A percentile compares a stretch with the other conserved stretches of the same genome.
Conservation (phyloP, 2,329 filamentous ascomycete genomes). For the Aulographum hederae region DNA sequence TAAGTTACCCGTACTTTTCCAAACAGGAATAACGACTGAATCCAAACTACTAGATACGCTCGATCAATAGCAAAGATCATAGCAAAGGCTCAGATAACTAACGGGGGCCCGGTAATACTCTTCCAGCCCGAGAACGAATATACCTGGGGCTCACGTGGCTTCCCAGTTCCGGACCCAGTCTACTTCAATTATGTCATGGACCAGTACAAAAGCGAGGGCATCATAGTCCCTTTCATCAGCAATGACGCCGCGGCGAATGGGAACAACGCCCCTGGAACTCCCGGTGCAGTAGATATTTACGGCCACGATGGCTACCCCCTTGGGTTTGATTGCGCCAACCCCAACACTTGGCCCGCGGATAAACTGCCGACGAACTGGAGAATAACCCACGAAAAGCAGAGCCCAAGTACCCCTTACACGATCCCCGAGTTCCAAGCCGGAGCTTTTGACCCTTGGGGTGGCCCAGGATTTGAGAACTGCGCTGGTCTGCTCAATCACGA, state of each 20-base stretch:
- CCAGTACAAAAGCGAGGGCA: constrained; percentile 47
- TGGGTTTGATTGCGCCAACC: not conserved
- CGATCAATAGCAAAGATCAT: too few relatives aligned
- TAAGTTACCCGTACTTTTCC: too few relatives aligned
- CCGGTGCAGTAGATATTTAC: constrained; percentile 24
- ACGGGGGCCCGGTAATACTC: constrained; percentile 63
- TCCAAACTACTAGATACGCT: too few relatives aligned
- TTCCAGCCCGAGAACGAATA: constrained; percentile 63
- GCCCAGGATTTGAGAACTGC: constrained; percentile 50
- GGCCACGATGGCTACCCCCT: constrained; percentile 30
- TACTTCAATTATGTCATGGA: constrained; percentile 58
- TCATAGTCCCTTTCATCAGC: constrained; percentile 56
- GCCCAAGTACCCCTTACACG: constrained; percentile 45
- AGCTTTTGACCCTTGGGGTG: constrained; percentile 58
- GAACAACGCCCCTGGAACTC: constrained; percentile 43
- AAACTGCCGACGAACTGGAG: not conserved
- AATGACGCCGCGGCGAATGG: constrained; percentile 50
- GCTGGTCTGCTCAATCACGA: constrained; percentile 48
- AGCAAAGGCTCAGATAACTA: too few relatives aligned
- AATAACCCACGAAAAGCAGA: not conserved
- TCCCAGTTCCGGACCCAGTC: constrained; percentile 41
- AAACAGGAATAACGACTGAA: too few relatives aligned
- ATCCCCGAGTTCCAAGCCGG: constrained; percentile 55
- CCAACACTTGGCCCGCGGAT: not conserved
- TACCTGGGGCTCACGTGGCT: constrained; percentile 31